Evolutionary conservation across 176 grass and related monocot species (phyloP), one percentile per base, ranked within the genome.

Genomic region (Typha latifolia): DNA sequence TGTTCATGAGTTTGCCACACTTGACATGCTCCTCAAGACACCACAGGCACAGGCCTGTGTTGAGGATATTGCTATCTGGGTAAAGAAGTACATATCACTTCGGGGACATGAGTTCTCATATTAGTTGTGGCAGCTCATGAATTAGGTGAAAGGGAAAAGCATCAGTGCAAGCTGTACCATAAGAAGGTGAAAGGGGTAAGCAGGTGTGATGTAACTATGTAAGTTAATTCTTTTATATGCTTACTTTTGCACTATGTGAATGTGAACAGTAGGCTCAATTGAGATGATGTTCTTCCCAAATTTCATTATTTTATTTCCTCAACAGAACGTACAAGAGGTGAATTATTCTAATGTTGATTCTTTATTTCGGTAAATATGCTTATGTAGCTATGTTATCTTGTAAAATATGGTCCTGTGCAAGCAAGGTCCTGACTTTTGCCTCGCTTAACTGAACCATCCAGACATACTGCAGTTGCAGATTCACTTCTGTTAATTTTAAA

Each of bases 61-160:
- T 0, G 87, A 96, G 76, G 91, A 96, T 70, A 83, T 96, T 16
- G 87, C 91, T 20, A 96, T 96, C 74, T 96, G 91, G 91, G 83
- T 87, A 84, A 96, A 96, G 78, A 96, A 96, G 66, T 85, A 96
- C 49, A 96, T 96, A 43, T 96, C 91, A 4, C 84, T 96, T 29
- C 61, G 91, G 53, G 91, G 91, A 5, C 91, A 96, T 2, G 91
- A 96, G 70, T 87, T 96, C 75, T 96, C 91, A 0, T 96, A 96
- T 81, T 96, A 96, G 87, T 59, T 74, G 26, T 12, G 0, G 29
- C 76, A 77, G 76, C 37, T 19, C 79, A 71, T 59, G 71, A 75
- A 83, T 71, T 80, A 83, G 62, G 67, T 66, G 56, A 18, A 47
- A 69, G 14, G 23, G 73, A 76, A 81, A 69, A 78, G 79, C 61